Evolutionary conservation across 306 rosid species (phyloP).

Genomic region (Calophaca sinica): DNA sequence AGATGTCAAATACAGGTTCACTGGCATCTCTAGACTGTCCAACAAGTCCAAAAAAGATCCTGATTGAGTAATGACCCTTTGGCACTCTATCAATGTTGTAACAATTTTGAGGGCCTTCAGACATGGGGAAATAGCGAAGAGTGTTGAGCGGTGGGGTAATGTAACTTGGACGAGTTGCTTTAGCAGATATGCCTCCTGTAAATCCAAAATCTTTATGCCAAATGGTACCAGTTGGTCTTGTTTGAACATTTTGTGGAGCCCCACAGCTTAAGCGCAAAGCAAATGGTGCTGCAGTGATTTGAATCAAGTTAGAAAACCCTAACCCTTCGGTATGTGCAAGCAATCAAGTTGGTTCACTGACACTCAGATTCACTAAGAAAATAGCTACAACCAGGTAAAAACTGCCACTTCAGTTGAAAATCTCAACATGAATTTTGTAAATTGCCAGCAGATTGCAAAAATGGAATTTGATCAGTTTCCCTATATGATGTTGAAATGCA

Average conservation of each 20-base stretch:
- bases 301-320: conserved; percentile 25
- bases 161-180: conserved; percentile 67
- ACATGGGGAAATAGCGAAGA: conserved; percentile 76
- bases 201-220: conserved; percentile 89
- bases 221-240: conserved; percentile 70
- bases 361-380: conserved; percentile 20
- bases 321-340: background rate
- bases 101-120: conserved; percentile 86
- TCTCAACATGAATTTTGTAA: conserved; percentile 14
- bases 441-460: background rate
- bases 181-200: conserved; percentile 81
- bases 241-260: conserved; percentile 67
- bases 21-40: conserved; percentile 48
- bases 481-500: conserved; percentile 5
- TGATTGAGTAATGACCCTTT: conserved; percentile 78
- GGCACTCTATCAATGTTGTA: conserved; percentile 70
- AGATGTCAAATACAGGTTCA: conserved; percentile 84
- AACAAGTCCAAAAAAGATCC: conserved; percentile 81
- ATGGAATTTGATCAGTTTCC: conserved; percentile 1
- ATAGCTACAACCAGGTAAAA: conserved; percentile 1
- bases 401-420: background rate
- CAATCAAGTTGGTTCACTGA: conserved; percentile 3
- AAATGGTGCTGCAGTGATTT: conserved; percentile 66
- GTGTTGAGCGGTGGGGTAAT: conserved; percentile 74
- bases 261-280: conserved; percentile 90